Evolutionary conservation across 345 rosid species (phyloP), one percentile per base, ranked within the genome.

Genomic region (Hypericum androsaemum): DNA sequence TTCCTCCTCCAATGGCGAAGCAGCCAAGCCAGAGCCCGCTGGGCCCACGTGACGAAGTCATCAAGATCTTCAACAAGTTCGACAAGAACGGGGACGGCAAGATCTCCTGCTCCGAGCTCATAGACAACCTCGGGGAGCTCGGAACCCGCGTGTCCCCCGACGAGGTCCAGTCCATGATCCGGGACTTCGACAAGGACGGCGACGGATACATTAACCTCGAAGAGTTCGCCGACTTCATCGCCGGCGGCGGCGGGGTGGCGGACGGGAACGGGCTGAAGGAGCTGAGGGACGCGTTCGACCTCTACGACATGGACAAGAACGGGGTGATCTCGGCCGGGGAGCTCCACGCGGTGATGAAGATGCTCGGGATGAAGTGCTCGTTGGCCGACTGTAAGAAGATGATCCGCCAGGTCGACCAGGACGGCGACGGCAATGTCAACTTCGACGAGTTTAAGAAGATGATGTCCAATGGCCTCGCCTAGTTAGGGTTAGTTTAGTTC

Each of bases 381-480:
- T 44, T 84, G 47, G 64, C 54, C 8, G 96, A 92, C 42, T 92
- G 98, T 43, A 61, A 8, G 52, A 84, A 68, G 77, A 92, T 92
- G 96, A 92, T 92, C 43, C 72, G 80, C 12, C 79, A 84, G 50
- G 98, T 87, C 12, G 98, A 92, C 52, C 58, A 56, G 52, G 96
- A 92, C 61, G 98, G 98, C 16, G 98, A 92, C 13, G 98, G 96
- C 32, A 74, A 71, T 43, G 98, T 92, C 43, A 84, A 92, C 47
- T 92, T 92, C 41, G 86, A 87, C 58, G 98, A 92, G 88, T 92
- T 92, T 37, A 87, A 84, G 82, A 56, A 48, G 76, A 92, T 92
- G 98, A 92, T 92, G 98, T 50, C 71, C 12, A 65, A 55, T 10
- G 52, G 72, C 7, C 7, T 10, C 10, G 22, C 22, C 8, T 13